Percentiles rank a stretch among this genome's conserved stretches.
These are phyloP conservation scores for Ustilago hordei DNA, from an alignment of 1,284 basidiomycete genomes.

Conservation along the genomic window DNA sequence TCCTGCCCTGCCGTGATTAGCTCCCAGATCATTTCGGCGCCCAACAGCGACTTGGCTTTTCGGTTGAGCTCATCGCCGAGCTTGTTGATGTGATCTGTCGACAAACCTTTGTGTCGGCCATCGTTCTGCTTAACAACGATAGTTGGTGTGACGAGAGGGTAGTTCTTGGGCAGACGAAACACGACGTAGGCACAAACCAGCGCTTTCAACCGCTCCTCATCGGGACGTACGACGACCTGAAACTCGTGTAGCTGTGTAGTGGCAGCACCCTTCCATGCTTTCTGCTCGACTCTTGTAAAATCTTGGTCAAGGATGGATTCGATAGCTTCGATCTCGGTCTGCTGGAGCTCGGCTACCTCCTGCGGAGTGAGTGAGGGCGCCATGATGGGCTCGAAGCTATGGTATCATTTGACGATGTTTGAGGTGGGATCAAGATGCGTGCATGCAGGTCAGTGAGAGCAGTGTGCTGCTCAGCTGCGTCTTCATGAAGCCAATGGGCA, in stretches of 20 bases:
- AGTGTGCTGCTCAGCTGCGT: constrained; percentile 19
- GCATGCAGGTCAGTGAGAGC: not conserved
- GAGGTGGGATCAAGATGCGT: constrained; percentile 18
- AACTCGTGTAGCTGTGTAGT: constrained; percentile 52
- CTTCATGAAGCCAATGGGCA: constrained; percentile 19
- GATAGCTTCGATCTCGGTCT: constrained; percentile 63
- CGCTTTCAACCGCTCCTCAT: constrained; percentile 56
- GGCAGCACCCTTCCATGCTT: constrained; percentile 53
- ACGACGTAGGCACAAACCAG: constrained; percentile 53
- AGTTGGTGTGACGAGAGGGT: constrained; percentile 56
- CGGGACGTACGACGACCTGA: constrained; percentile 58
- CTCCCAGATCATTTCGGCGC: constrained; percentile 70
- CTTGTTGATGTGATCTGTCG: constrained; percentile 31
- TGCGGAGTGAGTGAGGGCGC: constrained; percentile 35
- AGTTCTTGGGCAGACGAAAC: constrained; percentile 61
- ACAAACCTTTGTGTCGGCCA: constrained; percentile 49
- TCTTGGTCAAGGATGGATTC: constrained; percentile 61
- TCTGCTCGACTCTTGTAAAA: constrained; percentile 48
- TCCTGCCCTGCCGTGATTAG: constrained; percentile 63
- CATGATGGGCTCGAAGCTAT: constrained; percentile 17
- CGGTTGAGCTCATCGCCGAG: constrained; percentile 48
- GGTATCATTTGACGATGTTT: constrained; percentile 15
- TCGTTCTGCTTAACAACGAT: constrained; percentile 53
- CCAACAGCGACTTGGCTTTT: constrained; percentile 60
- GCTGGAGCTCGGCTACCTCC: constrained; percentile 60